Percentiles rank a stretch among this genome's conserved stretches.
These are phyloP conservation scores for Camelina hispida DNA, from an alignment of 345 rosid species.

Conservation along the genomic window DNA sequence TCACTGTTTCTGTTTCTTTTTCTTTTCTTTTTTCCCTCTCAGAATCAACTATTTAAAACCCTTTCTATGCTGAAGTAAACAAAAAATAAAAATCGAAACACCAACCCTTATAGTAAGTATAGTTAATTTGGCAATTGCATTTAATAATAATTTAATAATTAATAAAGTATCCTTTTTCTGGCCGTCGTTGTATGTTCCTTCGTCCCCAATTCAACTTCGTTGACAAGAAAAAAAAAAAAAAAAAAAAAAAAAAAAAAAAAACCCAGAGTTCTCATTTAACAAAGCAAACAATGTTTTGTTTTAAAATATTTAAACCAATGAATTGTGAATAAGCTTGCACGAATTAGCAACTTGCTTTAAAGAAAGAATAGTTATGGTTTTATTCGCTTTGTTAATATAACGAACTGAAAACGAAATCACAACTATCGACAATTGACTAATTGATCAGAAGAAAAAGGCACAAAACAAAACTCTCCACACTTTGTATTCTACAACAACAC, in stretches of 20 bases:
- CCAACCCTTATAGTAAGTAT: no score
- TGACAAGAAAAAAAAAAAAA: neutral
- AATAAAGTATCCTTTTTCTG: no score
- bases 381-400: slow-evolving; percentile 10
- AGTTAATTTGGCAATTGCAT: no score
- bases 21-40: no score
- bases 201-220: neutral
- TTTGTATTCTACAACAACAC: slow-evolving; percentile 7
- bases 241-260: no score
- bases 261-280: neutral
- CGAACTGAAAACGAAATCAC: slow-evolving; percentile 32
- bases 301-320: neutral
- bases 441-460: neutral
- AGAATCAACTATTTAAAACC: neutral
- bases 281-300: neutral
- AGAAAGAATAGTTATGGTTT: slow-evolving; percentile 17
- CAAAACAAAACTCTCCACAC: slow-evolving; percentile 13
- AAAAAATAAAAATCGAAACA: neutral
- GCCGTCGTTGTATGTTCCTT: neutral
- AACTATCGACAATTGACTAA: slow-evolving; percentile 25
- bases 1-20: no score
- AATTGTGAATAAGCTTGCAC: neutral
- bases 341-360: slow-evolving; percentile 21
- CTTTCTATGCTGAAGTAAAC: neutral
- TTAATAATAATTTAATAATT: no score